Base-by-base conservation (phyloP, 306 rosid genomes). In the Pyrus betulifolia region DNA sequence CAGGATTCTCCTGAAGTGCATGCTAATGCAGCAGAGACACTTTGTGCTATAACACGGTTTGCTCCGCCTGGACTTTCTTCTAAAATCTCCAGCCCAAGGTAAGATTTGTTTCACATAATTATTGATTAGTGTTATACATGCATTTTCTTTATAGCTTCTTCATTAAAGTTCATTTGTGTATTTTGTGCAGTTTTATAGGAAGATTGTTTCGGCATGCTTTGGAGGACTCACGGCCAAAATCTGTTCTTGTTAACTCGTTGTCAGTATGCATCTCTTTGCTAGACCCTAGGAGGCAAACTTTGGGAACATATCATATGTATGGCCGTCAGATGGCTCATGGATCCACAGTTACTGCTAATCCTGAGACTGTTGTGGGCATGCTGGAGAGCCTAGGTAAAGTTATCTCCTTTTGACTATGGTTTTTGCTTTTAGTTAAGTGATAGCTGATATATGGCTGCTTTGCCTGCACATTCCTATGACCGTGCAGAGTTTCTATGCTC, bases 1-100 rank as follows among this genome's bases (percentile, higher is more conserved):
- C 89, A 96, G 98, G 97, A 93, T 88, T 93, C 85, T 76, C 93
- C 98, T 62, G 98, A 92, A 87, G 96, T 96, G 76, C 99, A 96
- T 86, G 82, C 96, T 77, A 96, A 92, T 86, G 93, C 97, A 46
- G 98, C 99, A 2, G 99, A 96, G 87, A 89, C 98, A 9, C 97
- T 96, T 9, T 92, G 98, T 88, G 91, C 99, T 38, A 88, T 96
- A 67, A 91, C 99, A 63, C 87, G 99, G 74, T 87, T 84, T 92
- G 98, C 99, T 85, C 99, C 98, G 55, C 89, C 97, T 21, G 96
- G 97, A 67, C 93, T 96, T 74, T 79, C 93, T 82, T 74, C 90
- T 42, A 96, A 92, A 82, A 88, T 96, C 62, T 83, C 85, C 76
- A 88, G 99, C 85, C 98, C 97, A 19, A 89, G 99, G 98, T 96